Evolutionary conservation across 768 basidiomycete genomes (phyloP), one percentile per base, ranked within the genome.

Genomic region (Kondoa malvinella): DNA sequence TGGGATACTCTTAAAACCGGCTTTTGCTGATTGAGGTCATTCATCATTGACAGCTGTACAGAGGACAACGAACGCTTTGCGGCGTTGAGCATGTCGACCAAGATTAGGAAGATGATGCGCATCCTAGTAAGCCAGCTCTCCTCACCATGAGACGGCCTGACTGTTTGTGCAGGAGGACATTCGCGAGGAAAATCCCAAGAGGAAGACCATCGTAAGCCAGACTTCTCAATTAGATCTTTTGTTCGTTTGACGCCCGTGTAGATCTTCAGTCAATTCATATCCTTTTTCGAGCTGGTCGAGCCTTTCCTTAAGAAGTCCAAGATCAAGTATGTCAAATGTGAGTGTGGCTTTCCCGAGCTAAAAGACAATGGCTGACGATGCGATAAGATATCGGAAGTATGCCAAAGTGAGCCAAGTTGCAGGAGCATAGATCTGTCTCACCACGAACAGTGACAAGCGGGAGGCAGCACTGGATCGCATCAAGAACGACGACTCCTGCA

Each of bases 241-340:
- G 21, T 8, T 50, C 40, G 8, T 50, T 50, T 50, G n/a, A n/a
- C n/a, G n/a, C 40, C 40, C 40, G 12, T 8, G 21, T 21, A 50
- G 40, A 85, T 99, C 26, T 97, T 96, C 75, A 92, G 89, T 0
- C 92, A 78, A 72, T 80, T 80, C 72, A 96, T 94, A 0, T 82
- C 65, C 85, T 79, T 82, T 87, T 79, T 99, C 69, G 85, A 92
- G 76, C 75, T 96, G 67, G 81, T 95, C 58, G 84, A 92, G 77
- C 87, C 86, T 0, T 95, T 95, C 78, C 79, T 99, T 77, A 79
- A 79, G 31, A 81, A 83, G 1, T 79, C 81, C 15, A 83, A 84
- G 0, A 80, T 92, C 72, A 81, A 82, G 70, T 92, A 83, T 75
- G 87, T 87, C 31, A 83, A 92, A 75, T 97, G 94, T 95, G 75